These are phyloP conservation scores for Trichoderma breve DNA, from an alignment of 2,329 filamentous ascomycete genomes.

Conservation along the genomic window DNA sequence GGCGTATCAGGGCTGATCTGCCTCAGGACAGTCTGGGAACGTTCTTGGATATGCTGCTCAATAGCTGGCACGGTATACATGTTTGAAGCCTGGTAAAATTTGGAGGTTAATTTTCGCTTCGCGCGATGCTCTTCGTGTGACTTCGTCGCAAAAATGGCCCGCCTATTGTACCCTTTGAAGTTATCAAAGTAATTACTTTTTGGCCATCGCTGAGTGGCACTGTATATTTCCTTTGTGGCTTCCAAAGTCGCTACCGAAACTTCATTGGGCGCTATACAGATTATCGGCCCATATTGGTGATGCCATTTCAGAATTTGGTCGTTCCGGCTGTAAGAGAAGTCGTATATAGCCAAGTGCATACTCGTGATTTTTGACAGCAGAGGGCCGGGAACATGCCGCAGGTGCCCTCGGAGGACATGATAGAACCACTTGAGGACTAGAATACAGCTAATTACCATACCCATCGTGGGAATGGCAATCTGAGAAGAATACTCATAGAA, in stretches of 20 bases:
- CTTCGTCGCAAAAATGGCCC: background rate
- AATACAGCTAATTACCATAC: background rate
- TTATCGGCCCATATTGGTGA: background rate
- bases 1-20: background rate
- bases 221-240: background rate
- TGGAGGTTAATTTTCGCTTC: background rate
- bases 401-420: background rate
- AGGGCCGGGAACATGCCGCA: background rate
- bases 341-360: background rate
- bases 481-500: background rate
- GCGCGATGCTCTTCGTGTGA: background rate
- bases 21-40: background rate
- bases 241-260: background rate
- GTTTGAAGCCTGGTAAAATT: background rate
- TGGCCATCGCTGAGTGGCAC: background rate
- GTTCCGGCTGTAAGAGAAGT: background rate
- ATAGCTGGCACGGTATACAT: too few relatives aligned
- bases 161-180: background rate
- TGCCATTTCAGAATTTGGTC: background rate
- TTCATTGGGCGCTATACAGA: background rate
- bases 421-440: background rate
- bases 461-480: background rate
- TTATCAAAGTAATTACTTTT: background rate
- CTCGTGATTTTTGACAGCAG: background rate
- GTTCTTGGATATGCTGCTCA: background rate